Base-by-base conservation (phyloP, 768 basidiomycete species). In the Amanita jacksonii region DNA sequence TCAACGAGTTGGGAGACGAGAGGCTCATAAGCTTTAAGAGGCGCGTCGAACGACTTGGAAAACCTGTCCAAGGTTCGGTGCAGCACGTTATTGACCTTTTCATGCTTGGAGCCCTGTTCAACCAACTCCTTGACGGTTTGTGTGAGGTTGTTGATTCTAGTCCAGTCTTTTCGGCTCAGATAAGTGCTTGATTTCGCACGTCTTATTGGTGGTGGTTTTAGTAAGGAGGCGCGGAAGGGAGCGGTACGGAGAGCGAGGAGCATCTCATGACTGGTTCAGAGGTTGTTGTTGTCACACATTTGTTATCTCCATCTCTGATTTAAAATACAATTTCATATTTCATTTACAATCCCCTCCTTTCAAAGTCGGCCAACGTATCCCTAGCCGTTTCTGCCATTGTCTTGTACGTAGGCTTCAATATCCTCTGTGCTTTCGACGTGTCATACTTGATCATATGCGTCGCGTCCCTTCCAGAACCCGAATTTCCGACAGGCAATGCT, bases 1-100 rank as follows among this genome's bases (percentile, higher is more conserved):
- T 65, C 56, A 18, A 78, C 52, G 37, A 76, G 67, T 15, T 65
- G 58, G 6, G 57, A 50, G 16, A 74, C 66, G 36, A 66, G 52
- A 15, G 57, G 59, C 47, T 68, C 64, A 49, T 64, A 74, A 6
- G 54, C 18, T 22, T 47, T 38, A 39, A 48, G 38, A 3, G 52
- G 54, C n/a, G 25, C 27, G 36, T 27, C 3, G 4, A 24, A 16
- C 2, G 28, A 38, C 10, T 22, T 8, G 10, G 22, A 31, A 22
- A 23, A 20, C 6, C 13, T 5, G 20, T 41, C 32, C 16, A 47
- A 32, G 6, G 13, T 12, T 13, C 38, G 32, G 22, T 41, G 38
- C 13, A 41, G 38, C 8, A 24, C 24, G 8, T 40, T 3, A 10
- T 18, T 8, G 4, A 47, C 6, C 10, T 32, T 37, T 28, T 28